Evolutionary conservation across 768 basidiomycete species (phyloP).

Genomic region (Tephrocybe sp.): DNA sequence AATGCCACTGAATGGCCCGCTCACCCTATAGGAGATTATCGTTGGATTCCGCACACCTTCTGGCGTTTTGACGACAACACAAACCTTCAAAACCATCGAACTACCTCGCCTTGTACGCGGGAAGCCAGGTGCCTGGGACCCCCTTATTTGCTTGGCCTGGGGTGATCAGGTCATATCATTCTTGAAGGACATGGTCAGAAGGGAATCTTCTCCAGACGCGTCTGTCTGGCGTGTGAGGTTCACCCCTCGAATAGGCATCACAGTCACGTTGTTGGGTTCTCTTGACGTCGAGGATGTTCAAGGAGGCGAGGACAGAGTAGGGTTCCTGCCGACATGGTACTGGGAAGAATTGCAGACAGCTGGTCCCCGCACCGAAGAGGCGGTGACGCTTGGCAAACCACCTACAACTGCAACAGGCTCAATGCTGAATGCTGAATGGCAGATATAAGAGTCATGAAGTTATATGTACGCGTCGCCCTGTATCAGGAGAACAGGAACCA

Average conservation of each 20-base stretch:
- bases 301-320: constrained; percentile 70
- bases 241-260: constrained; percentile 56
- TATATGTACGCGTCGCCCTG: constrained; percentile 6
- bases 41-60: constrained; percentile 85
- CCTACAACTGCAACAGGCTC: constrained; percentile 6
- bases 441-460: constrained; percentile 18
- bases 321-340: constrained; percentile 80
- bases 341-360: constrained; percentile 39
- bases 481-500: constrained; percentile 20
- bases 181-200: constrained; percentile 39
- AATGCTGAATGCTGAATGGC: constrained; percentile 21
- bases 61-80: constrained; percentile 66
- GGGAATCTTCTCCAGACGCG: constrained; percentile 21
- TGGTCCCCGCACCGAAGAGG: constrained; percentile 3
- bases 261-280: constrained; percentile 45
- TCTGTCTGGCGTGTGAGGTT: constrained; percentile 75
- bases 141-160: constrained; percentile 72
- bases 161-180: constrained; percentile 62
- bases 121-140: constrained; percentile 77
- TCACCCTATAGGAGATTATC: constrained; percentile 61
- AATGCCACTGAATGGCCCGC: not conserved
- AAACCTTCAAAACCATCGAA: constrained; percentile 76
- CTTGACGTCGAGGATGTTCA: constrained; percentile 56
- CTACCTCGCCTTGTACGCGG: constrained; percentile 78
- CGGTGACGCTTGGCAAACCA: not conserved